These are phyloP conservation scores for Ceratocystis variospora DNA, from an alignment of 2,329 filamentous ascomycete genomes.

Conservation along the genomic window DNA sequence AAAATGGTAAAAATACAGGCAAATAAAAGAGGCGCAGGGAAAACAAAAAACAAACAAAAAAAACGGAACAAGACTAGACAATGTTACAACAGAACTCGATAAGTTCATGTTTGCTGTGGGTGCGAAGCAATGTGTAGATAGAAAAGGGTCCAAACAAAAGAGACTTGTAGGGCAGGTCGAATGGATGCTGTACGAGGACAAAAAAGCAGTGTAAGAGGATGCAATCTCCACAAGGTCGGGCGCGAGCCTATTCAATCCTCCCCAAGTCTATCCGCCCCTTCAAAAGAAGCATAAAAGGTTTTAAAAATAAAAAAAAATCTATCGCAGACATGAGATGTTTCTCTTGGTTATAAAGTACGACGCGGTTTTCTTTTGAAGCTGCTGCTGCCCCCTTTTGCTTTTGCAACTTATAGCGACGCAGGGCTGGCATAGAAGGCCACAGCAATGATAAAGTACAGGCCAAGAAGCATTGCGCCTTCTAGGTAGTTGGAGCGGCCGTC, in stretches of 20 bases:
- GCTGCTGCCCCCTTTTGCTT: not conserved
- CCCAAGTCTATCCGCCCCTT: not conserved
- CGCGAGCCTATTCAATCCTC: too few species aligned
- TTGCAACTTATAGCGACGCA: constrained; percentile 19
- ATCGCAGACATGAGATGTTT: not conserved
- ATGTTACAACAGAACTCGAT: too few species aligned
- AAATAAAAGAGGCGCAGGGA: too few species aligned
- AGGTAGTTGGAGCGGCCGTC: constrained; percentile 77
- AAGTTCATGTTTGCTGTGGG: too few species aligned
- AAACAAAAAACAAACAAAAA: too few species aligned
- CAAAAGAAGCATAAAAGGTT: not conserved
- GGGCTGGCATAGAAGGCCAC: constrained; percentile 47
- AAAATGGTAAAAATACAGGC: too few species aligned
- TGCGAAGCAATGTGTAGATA: not conserved
- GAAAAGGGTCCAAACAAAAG: not conserved
- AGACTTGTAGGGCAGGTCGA: not conserved
- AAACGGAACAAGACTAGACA: too few species aligned
- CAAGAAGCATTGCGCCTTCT: constrained; percentile 55
- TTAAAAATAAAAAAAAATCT: not conserved
- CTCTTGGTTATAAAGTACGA: too few species aligned
- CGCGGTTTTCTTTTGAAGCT: not conserved
- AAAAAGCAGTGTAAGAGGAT: too few species aligned
- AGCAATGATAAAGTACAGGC: constrained; percentile 46
- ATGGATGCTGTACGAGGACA: too few species aligned
- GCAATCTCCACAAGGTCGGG: too few species aligned